Percentiles rank a stretch among this genome's conserved stretches.
These are phyloP conservation scores for Pleurotus tuber-regium DNA, from an alignment of 768 basidiomycete genomes.

Conservation along the genomic window DNA sequence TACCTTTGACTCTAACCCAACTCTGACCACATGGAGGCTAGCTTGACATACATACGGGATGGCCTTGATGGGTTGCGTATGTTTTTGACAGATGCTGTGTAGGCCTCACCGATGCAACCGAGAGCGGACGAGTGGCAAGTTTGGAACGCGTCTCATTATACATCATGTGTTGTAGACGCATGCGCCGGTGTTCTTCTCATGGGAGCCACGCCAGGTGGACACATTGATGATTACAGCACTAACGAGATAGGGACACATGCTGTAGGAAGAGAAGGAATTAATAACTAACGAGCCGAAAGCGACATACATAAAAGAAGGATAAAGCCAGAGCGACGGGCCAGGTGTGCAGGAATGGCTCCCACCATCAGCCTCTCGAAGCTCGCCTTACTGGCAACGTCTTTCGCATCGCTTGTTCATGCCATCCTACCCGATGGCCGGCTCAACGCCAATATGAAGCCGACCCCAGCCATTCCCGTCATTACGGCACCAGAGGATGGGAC, in stretches of 20 bases:
- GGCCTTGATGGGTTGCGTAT: too few relatives aligned
- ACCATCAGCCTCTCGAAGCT: conserved; percentile 20
- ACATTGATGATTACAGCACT: background rate
- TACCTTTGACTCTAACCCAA: too few relatives aligned
- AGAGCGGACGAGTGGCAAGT: background rate
- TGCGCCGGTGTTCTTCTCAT: conserved; percentile 3
- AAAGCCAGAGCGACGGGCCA: background rate
- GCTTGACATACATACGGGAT: background rate
- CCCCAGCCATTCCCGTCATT: conserved; percentile 34
- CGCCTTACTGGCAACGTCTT: conserved; percentile 17
- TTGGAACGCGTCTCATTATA: background rate
- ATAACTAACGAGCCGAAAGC: conserved; percentile 3
- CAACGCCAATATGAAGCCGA: conserved; percentile 40
- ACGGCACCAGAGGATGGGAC: conserved; percentile 17
- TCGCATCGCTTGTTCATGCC: conserved; percentile 22
- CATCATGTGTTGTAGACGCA: conserved; percentile 5
- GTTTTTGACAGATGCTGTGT: too few relatives aligned
- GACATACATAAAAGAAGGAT: background rate
- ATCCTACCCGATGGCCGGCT: conserved; percentile 36
- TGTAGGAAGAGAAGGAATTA: conserved; percentile 1
- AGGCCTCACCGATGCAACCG: too few relatives aligned
- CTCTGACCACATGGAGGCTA: too few relatives aligned
- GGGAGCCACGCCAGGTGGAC: background rate
- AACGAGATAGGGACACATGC: conserved; percentile 7
- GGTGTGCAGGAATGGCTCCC: conserved; percentile 1